Evolutionary conservation across 1,139 yeast species (phyloP), one percentile per base, ranked within the genome.

Genomic region (Scheffersomyces parashehatae): DNA sequence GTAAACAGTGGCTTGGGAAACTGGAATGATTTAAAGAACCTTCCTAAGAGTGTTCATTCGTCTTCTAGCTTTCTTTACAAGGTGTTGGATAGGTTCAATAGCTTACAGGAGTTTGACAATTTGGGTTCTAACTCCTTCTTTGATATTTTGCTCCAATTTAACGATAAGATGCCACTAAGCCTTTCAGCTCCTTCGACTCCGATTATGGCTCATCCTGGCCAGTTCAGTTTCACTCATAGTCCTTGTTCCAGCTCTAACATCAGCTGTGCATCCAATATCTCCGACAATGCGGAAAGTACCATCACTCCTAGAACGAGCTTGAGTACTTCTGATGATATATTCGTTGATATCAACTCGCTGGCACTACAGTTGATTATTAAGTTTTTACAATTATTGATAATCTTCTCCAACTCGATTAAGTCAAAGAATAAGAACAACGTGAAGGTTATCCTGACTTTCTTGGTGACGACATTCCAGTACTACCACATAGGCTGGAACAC

Each of bases 131-230:
- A 54, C 28, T 52, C 52, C 13, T 56, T 72, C 8, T 70, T 71
- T 44, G 74, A 70, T 44, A 58, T 73, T 24, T 44, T 73, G 12
- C 48, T 60, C 35, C 77, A 72, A 47, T 55, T 73, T 30, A 70
- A 70, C 51, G 79, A 73, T 54, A 64, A 62, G 43, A 58, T 71
- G 37, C 78, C 78, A 0, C 62, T 73, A 48, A 70, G 77, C 54
- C 59, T 73, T 40, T 68, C 75, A 13, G 78, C 79, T 6, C 77
- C 78, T 5, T 62, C 73, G 1, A 73, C 78, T 6, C 78, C 79
- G 15, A 58, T 72, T 9, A 44, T 68, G 26, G 46, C 50, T 9
- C 68, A 59, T 41, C 49, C 52, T 13, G 43, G 42, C 5, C 47
- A 41, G 4, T 52, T 52, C 35, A 44, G 36, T 31, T 42, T 45